phyloP scores from a whole-genome alignment of 2,329 filamentous ascomycete genomes.

The Xylariaceae sp. region DNA sequence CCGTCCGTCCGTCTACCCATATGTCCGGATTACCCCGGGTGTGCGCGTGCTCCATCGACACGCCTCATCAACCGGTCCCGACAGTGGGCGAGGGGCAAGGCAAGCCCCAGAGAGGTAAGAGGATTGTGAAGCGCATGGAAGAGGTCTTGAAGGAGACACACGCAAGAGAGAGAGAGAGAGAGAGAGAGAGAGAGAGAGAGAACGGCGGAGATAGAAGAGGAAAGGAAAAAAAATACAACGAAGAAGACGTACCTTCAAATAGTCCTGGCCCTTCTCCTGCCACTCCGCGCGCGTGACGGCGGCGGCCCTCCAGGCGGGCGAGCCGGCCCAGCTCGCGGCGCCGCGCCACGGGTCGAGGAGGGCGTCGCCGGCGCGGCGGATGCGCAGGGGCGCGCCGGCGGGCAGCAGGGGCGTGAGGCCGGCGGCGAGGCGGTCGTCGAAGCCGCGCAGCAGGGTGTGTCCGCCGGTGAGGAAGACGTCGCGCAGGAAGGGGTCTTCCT shows the following conservation, averaged over 20 bases:
- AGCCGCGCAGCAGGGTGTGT: constrained; percentile 76
- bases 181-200: too few relatives aligned
- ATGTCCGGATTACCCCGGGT: too few relatives aligned
- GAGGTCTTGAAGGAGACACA: too few relatives aligned
- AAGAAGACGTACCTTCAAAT: constrained; percentile 64
- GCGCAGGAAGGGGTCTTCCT: constrained; percentile 63
- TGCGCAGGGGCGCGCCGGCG: constrained; percentile 55
- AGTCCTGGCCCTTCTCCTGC: constrained; percentile 84
- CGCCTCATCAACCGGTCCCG: too few relatives aligned
- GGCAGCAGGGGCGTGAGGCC: constrained; percentile 70
- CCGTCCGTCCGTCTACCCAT: too few relatives aligned
- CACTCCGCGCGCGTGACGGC: constrained; percentile 78
- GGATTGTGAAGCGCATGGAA: too few relatives aligned
- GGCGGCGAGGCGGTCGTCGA: constrained; percentile 70
- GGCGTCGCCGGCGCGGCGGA: constrained; percentile 68
- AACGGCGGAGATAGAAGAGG: not conserved
- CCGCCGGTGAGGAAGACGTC: constrained; percentile 96
- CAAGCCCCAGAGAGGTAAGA: too few relatives aligned
- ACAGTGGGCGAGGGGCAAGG: too few relatives aligned
- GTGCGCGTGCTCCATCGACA: too few relatives aligned
- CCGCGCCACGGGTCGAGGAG: constrained; percentile 89
- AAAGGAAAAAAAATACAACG: constrained; percentile 1
- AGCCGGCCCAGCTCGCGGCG: constrained; percentile 75
- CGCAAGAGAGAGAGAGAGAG: too few relatives aligned
- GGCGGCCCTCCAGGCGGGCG: constrained; percentile 50